These are phyloP conservation scores for Symbiodinium natans DNA, from an alignment of 73 alveolate genomes.

Conservation along the genomic window DNA sequence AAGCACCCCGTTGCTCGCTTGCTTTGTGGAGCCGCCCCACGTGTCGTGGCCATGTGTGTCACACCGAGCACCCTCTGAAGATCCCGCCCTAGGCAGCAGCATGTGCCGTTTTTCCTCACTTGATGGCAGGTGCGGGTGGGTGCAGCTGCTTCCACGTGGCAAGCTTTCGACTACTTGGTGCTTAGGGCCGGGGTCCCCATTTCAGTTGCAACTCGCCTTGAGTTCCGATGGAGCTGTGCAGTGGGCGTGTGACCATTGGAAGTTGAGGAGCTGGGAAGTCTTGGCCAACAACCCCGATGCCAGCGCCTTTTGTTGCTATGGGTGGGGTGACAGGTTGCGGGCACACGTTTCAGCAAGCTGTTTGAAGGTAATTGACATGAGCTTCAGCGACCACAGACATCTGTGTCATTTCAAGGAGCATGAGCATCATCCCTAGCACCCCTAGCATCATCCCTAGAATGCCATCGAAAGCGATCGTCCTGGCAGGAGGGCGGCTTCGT, in stretches of 20 bases:
- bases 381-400: slow-evolving; percentile 60
- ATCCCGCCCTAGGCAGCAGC: neutral
- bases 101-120: neutral
- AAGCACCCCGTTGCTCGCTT: neutral
- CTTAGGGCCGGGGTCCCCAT: neutral
- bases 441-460: too few species aligned
- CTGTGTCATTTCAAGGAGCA: slow-evolving; percentile 76
- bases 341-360: too few species aligned
- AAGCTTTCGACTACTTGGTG: slow-evolving; percentile 92
- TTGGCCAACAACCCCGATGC: slow-evolving; percentile 73
- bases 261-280: slow-evolving; percentile 72
- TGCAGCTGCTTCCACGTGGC: slow-evolving; percentile 40
- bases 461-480: too few species aligned
- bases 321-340: too few species aligned
- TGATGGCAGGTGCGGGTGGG: slow-evolving; percentile 69
- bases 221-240: neutral
- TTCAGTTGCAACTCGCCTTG: neutral
- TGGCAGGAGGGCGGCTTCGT: slow-evolving; percentile 79
- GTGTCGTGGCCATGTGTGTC: neutral
- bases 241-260: neutral
- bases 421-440: too few species aligned
- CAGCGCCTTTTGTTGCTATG: too few species aligned
- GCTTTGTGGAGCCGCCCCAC: neutral
- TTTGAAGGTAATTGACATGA: slow-evolving; percentile 71
- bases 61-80: neutral